phyloP scores from a whole-genome alignment of 441 rosid genomes.

The Bruguiera hainesii region DNA sequence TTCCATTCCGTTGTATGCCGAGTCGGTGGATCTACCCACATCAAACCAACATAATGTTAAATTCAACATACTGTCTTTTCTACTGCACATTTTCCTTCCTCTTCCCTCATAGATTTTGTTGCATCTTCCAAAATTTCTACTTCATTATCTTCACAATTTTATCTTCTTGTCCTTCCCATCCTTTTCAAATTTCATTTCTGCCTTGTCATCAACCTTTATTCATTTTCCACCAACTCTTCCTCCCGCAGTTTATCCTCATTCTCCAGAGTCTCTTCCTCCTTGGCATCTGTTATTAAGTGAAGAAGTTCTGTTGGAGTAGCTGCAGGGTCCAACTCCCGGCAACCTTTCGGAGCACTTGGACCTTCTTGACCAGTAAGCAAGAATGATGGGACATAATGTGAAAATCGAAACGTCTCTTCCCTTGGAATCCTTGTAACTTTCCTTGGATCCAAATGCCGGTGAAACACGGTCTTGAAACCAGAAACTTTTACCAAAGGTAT shows the following conservation, averaged over 20 bases:
- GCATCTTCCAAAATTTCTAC: neutral
- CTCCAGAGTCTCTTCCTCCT: conserved; percentile 2
- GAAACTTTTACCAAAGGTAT: conserved; percentile 53
- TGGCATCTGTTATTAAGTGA: neutral
- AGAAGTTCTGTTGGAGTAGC: conserved; percentile 60
- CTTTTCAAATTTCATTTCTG: neutral
- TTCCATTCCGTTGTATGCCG: neutral
- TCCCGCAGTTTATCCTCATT: conserved; percentile 16
- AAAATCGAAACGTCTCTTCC: conserved; percentile 77
- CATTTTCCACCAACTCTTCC: conserved; percentile 25
- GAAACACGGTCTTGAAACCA: conserved; percentile 60
- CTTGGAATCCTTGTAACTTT: conserved; percentile 42
- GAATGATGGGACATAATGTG: conserved; percentile 70
- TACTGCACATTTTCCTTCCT: neutral
- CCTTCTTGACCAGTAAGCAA: conserved; percentile 69
- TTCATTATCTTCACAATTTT: neutral
- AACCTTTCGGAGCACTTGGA: conserved; percentile 51
- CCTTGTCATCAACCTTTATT: neutral
- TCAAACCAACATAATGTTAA: neutral
- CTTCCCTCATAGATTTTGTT: neutral
- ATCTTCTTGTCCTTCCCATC: neutral
- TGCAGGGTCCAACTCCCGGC: conserved; percentile 74
- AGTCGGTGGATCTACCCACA: neutral
- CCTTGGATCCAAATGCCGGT: conserved; percentile 37
- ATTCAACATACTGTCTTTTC: neutral